phyloP scores from a whole-genome alignment of 2,329 filamentous ascomycete genomes.

The Aureobasidium sp. region DNA sequence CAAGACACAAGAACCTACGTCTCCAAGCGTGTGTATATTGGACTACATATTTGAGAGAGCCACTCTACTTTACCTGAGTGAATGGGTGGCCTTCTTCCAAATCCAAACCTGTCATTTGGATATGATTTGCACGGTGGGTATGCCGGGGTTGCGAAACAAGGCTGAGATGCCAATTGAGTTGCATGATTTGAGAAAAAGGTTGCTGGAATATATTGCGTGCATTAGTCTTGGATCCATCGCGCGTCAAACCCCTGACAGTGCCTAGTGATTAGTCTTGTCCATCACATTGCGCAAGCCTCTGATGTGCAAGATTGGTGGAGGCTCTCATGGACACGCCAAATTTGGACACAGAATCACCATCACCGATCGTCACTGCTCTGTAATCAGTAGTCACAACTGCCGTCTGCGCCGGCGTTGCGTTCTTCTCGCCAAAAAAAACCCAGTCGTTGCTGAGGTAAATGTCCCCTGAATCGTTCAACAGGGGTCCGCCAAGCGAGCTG shows the following conservation, averaged over 20 bases:
- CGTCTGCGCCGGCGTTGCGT: not conserved
- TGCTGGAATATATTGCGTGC: slow-evolving; percentile 10
- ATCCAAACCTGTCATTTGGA: slow-evolving; percentile 7
- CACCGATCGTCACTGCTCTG: not conserved
- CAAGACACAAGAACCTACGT: not conserved
- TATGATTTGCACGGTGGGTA: slow-evolving; percentile 1
- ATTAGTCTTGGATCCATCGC: not conserved
- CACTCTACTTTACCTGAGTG: no score
- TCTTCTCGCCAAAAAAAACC: not conserved
- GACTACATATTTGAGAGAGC: not conserved
- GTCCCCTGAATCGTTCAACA: slow-evolving; percentile 8
- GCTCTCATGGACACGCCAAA: not conserved
- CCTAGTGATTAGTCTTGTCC: not conserved
- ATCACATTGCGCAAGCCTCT: slow-evolving; percentile 12
- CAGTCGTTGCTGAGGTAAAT: not conserved
- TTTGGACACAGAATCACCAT: no score
- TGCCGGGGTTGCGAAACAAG: slow-evolving; percentile 5
- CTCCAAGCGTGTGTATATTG: not conserved
- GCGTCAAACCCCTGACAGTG: slow-evolving; percentile 7
- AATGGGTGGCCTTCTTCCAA: not conserved
- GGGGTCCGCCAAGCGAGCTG: slow-evolving; percentile 12
- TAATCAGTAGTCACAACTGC: slow-evolving; percentile 9
- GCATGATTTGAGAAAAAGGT: slow-evolving; percentile 12
- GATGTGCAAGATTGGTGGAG: slow-evolving; percentile 8
- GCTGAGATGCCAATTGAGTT: slow-evolving; percentile 3